Base-by-base conservation (phyloP, 495 filamentous ascomycete genomes). In the Aspergillus ostianus region DNA sequence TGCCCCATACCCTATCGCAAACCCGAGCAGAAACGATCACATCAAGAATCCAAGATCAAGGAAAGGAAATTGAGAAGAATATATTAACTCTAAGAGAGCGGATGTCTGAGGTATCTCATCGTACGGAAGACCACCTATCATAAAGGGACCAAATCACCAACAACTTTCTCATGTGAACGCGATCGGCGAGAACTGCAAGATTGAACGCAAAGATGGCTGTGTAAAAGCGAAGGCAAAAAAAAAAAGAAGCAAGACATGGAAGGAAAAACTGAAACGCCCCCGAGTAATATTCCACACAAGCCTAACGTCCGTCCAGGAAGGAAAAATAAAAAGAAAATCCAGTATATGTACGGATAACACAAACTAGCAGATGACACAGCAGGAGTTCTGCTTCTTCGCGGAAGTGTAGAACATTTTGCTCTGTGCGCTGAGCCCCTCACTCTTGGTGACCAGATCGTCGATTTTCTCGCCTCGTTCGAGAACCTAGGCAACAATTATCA, bases 351-450 rank as follows among this genome's bases (percentile, higher is more conserved):
- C 15, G 10, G 36, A 13, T 41, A 15, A 47, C 47, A 49, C 15
- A 4, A 49, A 20, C 47, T 41, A 41, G 36, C 19, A 20, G 12
- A 62, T 53, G 30, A 61, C 55, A 30, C 60, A 68, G 59, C 65
- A 68, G 27, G 59, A 63, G 51, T 68, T 68, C 53, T 68, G 65
- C 56, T 68, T 68, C 58, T 68, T 68, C 48, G 65, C 65, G 47
- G 59, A 63, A 20, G 82, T 90, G 74, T 98, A 98, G 73, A 98
- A 98, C 88, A 93, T 91, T 83, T 96, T 97, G 72, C 90, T 94
- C 81, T 93, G 89, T 51, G 84, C 81, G 73, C 90, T 93, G 60
- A 97, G 72, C 10, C 89, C 90, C 63, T 93, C 90, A 67, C 88
- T 92, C 85, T 96, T 96, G 57, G 84, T 84, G 45, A 97, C 91